A percentile compares a stretch with the other conserved stretches of the same genome.
These are phyloP conservation scores for Penicillium simplicissimum DNA, from an alignment of 495 filamentous ascomycete species.

Conservation along the genomic window DNA sequence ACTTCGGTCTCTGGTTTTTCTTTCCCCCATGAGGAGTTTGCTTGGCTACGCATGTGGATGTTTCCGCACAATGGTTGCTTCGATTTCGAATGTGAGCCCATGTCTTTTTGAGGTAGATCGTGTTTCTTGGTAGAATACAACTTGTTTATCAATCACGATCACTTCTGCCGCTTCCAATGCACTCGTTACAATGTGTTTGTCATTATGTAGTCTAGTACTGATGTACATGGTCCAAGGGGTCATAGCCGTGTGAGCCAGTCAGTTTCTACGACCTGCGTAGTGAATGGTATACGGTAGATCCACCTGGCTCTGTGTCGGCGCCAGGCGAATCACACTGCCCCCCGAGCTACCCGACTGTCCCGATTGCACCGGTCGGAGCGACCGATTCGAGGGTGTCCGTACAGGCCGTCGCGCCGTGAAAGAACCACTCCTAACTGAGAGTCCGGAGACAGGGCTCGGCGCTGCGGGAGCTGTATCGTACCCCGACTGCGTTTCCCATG, in stretches of 20 bases:
- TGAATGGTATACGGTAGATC: slow-evolving; percentile 50
- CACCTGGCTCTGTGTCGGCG: slow-evolving; percentile 35
- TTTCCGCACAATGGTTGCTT: neutral
- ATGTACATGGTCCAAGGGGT: slow-evolving; percentile 23
- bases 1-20: neutral
- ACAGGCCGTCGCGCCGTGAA: slow-evolving; percentile 8
- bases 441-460: slow-evolving; percentile 22
- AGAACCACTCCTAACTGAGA: slow-evolving; percentile 16
- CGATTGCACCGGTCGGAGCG: slow-evolving; percentile 40
- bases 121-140: neutral
- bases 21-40: neutral
- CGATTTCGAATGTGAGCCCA: neutral
- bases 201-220: slow-evolving; percentile 14
- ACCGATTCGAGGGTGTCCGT: slow-evolving; percentile 39
- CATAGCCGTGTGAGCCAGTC: neutral
- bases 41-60: neutral
- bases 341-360: slow-evolving; percentile 40
- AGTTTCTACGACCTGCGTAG: slow-evolving; percentile 25
- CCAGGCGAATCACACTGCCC: slow-evolving; percentile 50
- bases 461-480: slow-evolving; percentile 33
- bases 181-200: neutral
- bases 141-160: neutral
- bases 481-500: slow-evolving; percentile 34
- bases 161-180: neutral
- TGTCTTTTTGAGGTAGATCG: neutral